Percentiles rank a stretch among this genome's conserved stretches.
Conservation (phyloP, 1,284 basidiomycete genomes). For the Apiotrichum laibachii region DNA sequence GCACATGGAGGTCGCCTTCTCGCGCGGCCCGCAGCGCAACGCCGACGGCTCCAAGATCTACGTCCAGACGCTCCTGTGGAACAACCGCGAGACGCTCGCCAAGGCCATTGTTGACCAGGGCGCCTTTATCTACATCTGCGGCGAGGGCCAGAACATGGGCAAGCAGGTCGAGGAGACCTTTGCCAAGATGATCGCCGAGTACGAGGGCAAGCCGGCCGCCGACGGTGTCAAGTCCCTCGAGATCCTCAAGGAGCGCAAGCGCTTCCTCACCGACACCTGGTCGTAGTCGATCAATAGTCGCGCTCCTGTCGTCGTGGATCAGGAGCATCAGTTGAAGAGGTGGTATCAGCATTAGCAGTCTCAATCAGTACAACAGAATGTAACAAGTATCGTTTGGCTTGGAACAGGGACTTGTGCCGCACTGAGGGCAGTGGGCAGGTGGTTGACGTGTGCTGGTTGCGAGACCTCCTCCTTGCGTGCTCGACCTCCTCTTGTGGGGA, state of each 20-base stretch:
- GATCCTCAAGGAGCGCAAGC: constrained; percentile 4
- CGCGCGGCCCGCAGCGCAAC: constrained; percentile 72
- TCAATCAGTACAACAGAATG: too few relatives aligned
- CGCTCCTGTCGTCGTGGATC: background rate
- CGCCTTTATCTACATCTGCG: constrained; percentile 92
- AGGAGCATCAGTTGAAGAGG: background rate
- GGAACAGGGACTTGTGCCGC: too few relatives aligned
- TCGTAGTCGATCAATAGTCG: constrained; percentile 21
- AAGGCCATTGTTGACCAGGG: constrained; percentile 88
- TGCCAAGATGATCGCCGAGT: too few relatives aligned
- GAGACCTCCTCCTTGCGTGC: too few relatives aligned
- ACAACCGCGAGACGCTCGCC: constrained; percentile 73
- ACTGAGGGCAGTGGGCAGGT: too few relatives aligned
- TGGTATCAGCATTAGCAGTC: too few relatives aligned
- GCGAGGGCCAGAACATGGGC: constrained; percentile 95
- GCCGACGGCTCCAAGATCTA: constrained; percentile 89
- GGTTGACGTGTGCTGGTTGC: too few relatives aligned
- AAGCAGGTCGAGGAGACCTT: constrained; percentile 78
- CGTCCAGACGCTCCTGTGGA: constrained; percentile 93
- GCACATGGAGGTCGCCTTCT: constrained; percentile 81
- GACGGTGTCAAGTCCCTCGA: too few relatives aligned
- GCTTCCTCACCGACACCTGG: constrained; percentile 46
- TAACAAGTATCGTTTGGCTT: too few relatives aligned
- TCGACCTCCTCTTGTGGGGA: too few relatives aligned
- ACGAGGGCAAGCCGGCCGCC: too few relatives aligned